Evolutionary conservation across 306 rosid species (phyloP).

Genomic region (Vigna trinervia): DNA sequence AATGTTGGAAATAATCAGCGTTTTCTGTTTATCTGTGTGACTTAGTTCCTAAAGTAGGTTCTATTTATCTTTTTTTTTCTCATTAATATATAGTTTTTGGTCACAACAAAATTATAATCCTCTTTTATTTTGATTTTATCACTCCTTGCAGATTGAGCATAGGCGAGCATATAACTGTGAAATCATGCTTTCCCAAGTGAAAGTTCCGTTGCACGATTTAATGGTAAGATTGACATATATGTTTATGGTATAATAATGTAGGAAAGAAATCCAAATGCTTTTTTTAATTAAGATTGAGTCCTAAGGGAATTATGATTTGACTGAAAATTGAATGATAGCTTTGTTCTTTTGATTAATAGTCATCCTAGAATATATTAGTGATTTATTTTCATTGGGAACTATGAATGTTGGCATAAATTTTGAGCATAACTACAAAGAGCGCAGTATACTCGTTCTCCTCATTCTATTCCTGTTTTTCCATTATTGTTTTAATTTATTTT

Average conservation of each 20-base stretch:
- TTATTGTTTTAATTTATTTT: background rate
- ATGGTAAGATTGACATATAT: slow-evolving; percentile 65
- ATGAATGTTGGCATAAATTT: background rate
- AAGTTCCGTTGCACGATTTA: slow-evolving; percentile 81
- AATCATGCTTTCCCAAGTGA: slow-evolving; percentile 97
- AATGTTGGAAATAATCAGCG: slow-evolving; percentile 35
- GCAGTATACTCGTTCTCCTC: background rate
- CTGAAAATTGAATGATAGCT: slow-evolving; percentile 1
- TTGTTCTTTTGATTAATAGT: slow-evolving; percentile 14
- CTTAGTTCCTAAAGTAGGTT: slow-evolving; percentile 30
- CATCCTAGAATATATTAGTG: background rate
- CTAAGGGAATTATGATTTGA: slow-evolving; percentile 17
- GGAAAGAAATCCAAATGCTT: background rate
- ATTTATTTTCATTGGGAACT: slow-evolving; percentile 11
- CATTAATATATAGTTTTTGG: slow-evolving; percentile 22
- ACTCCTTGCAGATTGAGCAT: slow-evolving; percentile 76
- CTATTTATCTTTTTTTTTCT: slow-evolving; percentile 29
- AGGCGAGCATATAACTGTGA: slow-evolving; percentile 94
- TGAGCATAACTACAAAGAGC: background rate
- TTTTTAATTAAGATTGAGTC: slow-evolving; percentile 6
- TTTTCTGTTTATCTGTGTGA: slow-evolving; percentile 28
- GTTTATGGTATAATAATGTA: slow-evolving; percentile 30
- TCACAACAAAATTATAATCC: slow-evolving; percentile 5
- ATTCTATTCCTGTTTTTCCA: background rate
- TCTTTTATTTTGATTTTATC: slow-evolving; percentile 23